Evolutionary conservation across 2,329 filamentous ascomycete genomes (phyloP).

Genomic region (Rutstroemia sp.): DNA sequence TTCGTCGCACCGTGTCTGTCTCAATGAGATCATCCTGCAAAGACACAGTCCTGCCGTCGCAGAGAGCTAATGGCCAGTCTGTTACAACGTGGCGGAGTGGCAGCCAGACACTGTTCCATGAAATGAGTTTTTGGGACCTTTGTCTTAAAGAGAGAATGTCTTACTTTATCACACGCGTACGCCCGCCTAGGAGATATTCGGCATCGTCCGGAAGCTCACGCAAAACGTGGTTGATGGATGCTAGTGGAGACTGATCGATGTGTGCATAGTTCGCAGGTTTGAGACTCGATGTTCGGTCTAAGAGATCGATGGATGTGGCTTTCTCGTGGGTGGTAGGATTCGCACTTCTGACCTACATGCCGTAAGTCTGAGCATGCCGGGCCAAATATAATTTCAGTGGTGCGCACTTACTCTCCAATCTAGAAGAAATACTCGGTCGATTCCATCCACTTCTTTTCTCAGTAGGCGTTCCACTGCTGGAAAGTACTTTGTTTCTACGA

Average conservation of each 20-base stretch:
- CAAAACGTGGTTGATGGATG: background rate
- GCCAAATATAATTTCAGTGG: too few relatives aligned
- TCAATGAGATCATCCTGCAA: conserved; percentile 3
- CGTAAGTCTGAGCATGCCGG: too few relatives aligned
- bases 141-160: too few relatives aligned
- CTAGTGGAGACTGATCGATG: background rate
- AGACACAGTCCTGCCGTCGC: conserved; percentile 10
- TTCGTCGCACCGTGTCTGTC: conserved; percentile 7
- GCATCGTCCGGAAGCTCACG: background rate
- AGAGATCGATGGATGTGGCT: background rate
- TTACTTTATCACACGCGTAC: too few relatives aligned
- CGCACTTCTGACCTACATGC: background rate
- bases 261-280: background rate
- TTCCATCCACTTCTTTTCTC: too few relatives aligned
- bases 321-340: background rate
- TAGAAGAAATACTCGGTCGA: too few relatives aligned
- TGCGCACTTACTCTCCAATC: too few relatives aligned
- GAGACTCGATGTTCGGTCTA: background rate
- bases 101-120: conserved; percentile 6
- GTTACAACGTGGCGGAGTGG: conserved; percentile 1
- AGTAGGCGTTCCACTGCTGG: too few relatives aligned
- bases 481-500: too few relatives aligned
- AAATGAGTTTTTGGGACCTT: background rate
- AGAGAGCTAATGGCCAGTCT: conserved; percentile 11
- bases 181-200: too few relatives aligned